Evolutionary conservation across 805 yeast genomes (phyloP), one percentile per base, ranked within the genome.

Genomic region (Starmerella khaoyaiensis): DNA sequence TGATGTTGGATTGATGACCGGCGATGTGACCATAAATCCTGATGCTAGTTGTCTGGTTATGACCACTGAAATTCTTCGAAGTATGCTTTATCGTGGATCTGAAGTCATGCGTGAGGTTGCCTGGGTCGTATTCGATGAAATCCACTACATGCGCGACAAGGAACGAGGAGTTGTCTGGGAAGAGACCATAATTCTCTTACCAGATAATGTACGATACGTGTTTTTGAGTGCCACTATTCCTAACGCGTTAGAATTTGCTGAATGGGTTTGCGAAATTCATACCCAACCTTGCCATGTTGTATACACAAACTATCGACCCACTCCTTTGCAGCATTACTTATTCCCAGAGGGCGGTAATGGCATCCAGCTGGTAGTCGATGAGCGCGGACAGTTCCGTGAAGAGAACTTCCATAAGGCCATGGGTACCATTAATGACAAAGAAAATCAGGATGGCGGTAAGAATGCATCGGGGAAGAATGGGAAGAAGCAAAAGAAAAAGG

Each of bases 81-180:
- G 93, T 41, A 90, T 90, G 99, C 69, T 90, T 29, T 90, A 90
- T 58, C 70, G 97, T 58, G 99, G 99, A 45, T 82, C 96, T 11
- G 98, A 90, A 58, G 77, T 93, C 32, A 86, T 90, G 87, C 72
- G 99, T 59, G 99, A 90, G 66, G 97, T 90, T 28, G 95, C 95
- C 0, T 90, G 95, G 94, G 98, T 90, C 35, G 76, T 90, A 27
- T 90, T 90, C 48, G 99, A 90, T 60, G 99, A 90, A 58, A 95
- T 90, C 31, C 99, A 90, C 63, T 90, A 90, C 61, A 90, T 90
- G 93, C 76, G 96, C 63, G 99, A 90, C 58, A 79, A 83, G 51
- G 90, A 84, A 49, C 75, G 99, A 63, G 99, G 99, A 58, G 99
- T 90, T 36, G 98, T 90, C 24, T 90, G 99, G 99, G 99, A 90